Evolutionary conservation across 2,329 filamentous ascomycete species (phyloP), one percentile per base, ranked within the genome.

Genomic region (Talaromyces sp.): DNA sequence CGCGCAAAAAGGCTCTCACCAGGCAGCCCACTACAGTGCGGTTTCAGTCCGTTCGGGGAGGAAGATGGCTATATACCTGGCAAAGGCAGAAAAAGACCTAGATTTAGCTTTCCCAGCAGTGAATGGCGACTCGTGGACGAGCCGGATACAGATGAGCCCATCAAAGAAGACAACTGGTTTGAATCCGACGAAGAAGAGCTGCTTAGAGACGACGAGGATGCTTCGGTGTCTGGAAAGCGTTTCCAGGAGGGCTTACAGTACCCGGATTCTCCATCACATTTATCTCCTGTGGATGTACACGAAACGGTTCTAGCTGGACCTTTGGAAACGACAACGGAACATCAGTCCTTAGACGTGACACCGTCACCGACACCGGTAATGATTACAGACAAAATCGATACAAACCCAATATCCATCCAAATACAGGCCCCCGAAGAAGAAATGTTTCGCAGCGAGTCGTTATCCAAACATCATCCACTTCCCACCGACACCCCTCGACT

Each of bases 61-160:
- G 88, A 89, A 27, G 85, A 89, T 71, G 84, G 83, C 1, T 81
- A 81, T 48, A 77, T 83, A 26, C 81, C 77, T 38, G 84, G 83
- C 5, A 84, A 80, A 67, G 85, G 84, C 29, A 86, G 85, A 62
- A 95, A 92, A 74, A 83, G 85, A 58, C 85, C 88, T 8, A 85
- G 86, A 51, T 89, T 89, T 72, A 84, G 87, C 61, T 80, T 87
- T 62, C 80, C 85, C 56, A 87, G 85, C 67, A 83, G 80, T 31
- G 80, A 84, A 29, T 97, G 93, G 93, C 87, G 83, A 63, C 89
- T 92, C 67, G 81, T 81, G 24, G 89, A 88, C 68, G 83, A 85
- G 59, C 88, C 89, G 1, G 86, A 57, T 29, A 61, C 59, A 21
- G 61, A 57, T n/a, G 21, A 29, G 14, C 32, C 26, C 12, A 51